phyloP scores from a whole-genome alignment of 352 stramenopile genomes.

The Phytophthora meadii region DNA sequence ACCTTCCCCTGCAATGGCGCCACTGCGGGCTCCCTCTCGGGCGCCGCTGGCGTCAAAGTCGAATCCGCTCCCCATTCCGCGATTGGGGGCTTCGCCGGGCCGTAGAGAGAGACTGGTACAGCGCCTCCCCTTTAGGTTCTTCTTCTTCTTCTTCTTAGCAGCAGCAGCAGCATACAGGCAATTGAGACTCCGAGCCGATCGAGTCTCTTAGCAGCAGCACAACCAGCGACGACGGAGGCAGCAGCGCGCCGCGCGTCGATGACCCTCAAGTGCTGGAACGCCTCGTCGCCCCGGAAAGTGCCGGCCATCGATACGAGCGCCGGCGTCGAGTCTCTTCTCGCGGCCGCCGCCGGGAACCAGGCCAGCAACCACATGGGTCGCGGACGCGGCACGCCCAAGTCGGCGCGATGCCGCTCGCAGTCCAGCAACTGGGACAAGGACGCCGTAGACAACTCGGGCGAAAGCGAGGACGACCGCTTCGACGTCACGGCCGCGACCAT shows the following conservation, averaged over 20 bases:
- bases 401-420: slow-evolving; percentile 53
- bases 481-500: slow-evolving; percentile 50
- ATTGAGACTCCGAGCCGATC: no score
- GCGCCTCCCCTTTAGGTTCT: slow-evolving; percentile 9
- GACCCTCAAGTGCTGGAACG: slow-evolving; percentile 73
- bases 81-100: slow-evolving; percentile 35
- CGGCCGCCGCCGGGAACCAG: slow-evolving; percentile 22
- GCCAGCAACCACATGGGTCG: slow-evolving; percentile 19
- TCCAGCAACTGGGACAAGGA: slow-evolving; percentile 74
- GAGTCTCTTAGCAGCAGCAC: no score
- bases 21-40: slow-evolving; percentile 35
- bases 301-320: slow-evolving; percentile 29
- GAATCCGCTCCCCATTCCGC: slow-evolving; percentile 44
- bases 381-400: slow-evolving; percentile 30
- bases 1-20: slow-evolving; percentile 47
- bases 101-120: slow-evolving; percentile 6
- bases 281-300: slow-evolving; percentile 39
- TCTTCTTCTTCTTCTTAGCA: background rate
- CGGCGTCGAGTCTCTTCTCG: slow-evolving; percentile 38
- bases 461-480: slow-evolving; percentile 47
- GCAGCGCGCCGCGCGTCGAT: slow-evolving; percentile 27
- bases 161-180: slow-evolving; percentile 4
- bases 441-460: slow-evolving; percentile 45
- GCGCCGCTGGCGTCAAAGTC: slow-evolving; percentile 31
- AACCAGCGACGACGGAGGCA: slow-evolving; percentile 19